Base-by-base conservation (phyloP, 768 basidiomycete species). In the Gelatoporia subvermispora region DNA sequence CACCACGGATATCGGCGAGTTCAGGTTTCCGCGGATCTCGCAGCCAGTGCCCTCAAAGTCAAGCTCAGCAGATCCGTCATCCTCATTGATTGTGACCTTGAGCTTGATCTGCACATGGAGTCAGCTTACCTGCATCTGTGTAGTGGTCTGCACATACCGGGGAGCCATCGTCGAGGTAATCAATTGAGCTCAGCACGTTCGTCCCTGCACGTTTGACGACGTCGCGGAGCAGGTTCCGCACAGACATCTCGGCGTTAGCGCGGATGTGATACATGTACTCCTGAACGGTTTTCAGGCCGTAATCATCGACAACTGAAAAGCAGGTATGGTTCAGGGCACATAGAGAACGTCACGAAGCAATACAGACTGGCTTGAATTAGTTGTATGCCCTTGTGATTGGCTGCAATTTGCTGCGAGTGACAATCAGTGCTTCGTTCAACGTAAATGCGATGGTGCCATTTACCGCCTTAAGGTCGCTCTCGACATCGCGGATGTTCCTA, bases 261-360 rank as follows among this genome's bases (percentile, higher is more conserved):
- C 88, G 84, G 63, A 95, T 96, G 65, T 92, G 84, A 51, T 79
- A 78, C 93, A 95, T 95, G 66, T 95, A 95, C 60, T 88, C 82
- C 61, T 95, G 93, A 3, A 98, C 94, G 0, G 83, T 92, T 49
- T 79, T 68, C 36, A 96, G 75, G 5, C 84, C 78, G 57, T 95
- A 95, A 56, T 98, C 94, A 4, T 82, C 77, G 43, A 95, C 85
- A 57, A 97, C 82, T 92, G 53, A 11, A 20, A 11, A 16, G 35
- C 42, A 31, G 35, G 10, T 44, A 23, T 45, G 38, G 44, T n/a
- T 46, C 11, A 38, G 11, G n/a, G 4, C 31, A 40, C 9, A 18
- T 13, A 42, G 28, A 31, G 5, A 31, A 13, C 5, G 11, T 22
- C 9, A 11, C 16, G 37, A 17, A 31, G 18, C 3, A 36, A 20